Evolutionary conservation across 495 filamentous ascomycete species (phyloP).

Genomic region (Neurospora sublineolata): DNA sequence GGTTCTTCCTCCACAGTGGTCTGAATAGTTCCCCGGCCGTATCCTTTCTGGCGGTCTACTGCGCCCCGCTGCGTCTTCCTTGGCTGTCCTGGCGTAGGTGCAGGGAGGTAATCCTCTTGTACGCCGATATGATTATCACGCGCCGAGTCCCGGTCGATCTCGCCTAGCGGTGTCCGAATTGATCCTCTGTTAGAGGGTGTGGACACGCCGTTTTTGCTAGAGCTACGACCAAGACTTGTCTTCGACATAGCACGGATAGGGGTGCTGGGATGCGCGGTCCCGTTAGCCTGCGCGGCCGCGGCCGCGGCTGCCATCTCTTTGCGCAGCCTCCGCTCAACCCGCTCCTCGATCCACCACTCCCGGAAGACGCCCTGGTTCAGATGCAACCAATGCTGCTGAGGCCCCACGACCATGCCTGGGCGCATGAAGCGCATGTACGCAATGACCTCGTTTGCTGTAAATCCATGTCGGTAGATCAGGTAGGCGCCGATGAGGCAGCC

Average conservation of each 20-base stretch:
- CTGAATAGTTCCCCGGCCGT: conserved; percentile 31
- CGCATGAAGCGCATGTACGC: conserved; percentile 99
- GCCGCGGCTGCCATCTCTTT: conserved; percentile 43
- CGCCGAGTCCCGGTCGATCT: conserved; percentile 71
- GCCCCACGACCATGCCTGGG: conserved; percentile 96
- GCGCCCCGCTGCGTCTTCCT: conserved; percentile 58
- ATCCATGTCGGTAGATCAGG: conserved; percentile 94
- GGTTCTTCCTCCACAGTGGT: conserved; percentile 34
- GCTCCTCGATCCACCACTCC: conserved; percentile 96
- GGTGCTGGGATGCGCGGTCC: conserved; percentile 47
- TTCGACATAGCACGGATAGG: conserved; percentile 67
- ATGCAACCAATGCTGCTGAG: conserved; percentile 99
- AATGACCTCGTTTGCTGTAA: conserved; percentile 96
- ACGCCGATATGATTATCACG: conserved; percentile 36
- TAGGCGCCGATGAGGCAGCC: conserved; percentile 93
- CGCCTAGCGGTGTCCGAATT: conserved; percentile 73
- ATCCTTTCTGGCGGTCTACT: conserved; percentile 41
- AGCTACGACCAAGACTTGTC: conserved; percentile 26
- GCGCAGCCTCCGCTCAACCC: conserved; percentile 48
- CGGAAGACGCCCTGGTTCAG: conserved; percentile 93
- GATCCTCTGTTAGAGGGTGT: conserved; percentile 75
- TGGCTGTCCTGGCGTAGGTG: conserved; percentile 91
- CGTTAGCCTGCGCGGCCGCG: conserved; percentile 20
- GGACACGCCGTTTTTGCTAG: conserved; percentile 44
- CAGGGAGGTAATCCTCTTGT: conserved; percentile 76